Evolutionary conservation across 169 alveolate species (phyloP).

Genomic region (Plasmodium gallinaceum): DNA sequence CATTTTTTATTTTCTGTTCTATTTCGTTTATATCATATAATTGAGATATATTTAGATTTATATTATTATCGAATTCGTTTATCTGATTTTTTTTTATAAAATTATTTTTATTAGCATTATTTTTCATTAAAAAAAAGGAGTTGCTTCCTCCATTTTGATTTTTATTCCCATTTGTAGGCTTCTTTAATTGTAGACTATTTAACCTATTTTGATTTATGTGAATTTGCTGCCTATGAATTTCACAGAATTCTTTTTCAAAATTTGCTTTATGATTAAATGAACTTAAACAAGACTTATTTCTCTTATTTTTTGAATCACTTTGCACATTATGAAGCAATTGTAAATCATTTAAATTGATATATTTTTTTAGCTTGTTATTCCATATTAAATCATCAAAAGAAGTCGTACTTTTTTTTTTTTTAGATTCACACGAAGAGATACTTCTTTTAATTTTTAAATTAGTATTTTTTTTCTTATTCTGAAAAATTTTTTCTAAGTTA

Average conservation of each 20-base stretch:
- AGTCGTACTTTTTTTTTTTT: conserved; percentile 15
- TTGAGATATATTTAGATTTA: neutral
- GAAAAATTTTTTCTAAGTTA: conserved; percentile 6
- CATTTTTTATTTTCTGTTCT: neutral
- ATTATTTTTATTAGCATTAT: too few relatives aligned
- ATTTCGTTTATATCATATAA: neutral
- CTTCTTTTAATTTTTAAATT: neutral
- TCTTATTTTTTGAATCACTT: neutral
- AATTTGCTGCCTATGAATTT: too few relatives aligned
- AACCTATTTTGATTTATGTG: too few relatives aligned
- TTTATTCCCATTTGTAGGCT: too few relatives aligned
- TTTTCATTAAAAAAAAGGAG: too few relatives aligned
- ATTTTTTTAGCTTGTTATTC: conserved; percentile 46
- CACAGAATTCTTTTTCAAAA: too few relatives aligned
- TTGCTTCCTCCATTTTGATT: too few relatives aligned
- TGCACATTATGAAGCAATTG: neutral
- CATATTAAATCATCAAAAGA: conserved; percentile 59
- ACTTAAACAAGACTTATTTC: neutral
- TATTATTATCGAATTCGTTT: neutral
- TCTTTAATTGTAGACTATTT: too few relatives aligned
- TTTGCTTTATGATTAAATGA: neutral
- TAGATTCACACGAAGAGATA: neutral
- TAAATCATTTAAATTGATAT: conserved; percentile 8
- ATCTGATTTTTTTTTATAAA: neutral
- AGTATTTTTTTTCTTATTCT: neutral